Evolutionary conservation across 768 basidiomycete species (phyloP), one percentile per base, ranked within the genome.

Genomic region (Candolleomyces aberdarensis): DNA sequence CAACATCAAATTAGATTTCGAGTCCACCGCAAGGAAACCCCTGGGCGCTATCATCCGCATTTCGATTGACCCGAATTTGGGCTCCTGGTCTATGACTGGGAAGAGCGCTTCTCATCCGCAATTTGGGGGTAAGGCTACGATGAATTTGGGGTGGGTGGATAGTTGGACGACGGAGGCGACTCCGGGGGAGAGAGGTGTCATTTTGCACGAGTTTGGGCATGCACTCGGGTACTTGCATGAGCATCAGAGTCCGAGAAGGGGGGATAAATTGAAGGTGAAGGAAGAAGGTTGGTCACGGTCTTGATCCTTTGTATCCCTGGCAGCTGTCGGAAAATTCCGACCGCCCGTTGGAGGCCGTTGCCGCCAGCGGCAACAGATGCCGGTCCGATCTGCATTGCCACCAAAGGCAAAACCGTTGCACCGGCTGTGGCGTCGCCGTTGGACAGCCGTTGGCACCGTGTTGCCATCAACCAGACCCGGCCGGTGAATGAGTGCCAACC

Each of bases 121-220:
- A 2, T n/a, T n/a, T n/a, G 26, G 20, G 22, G 48, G 29, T 3
- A 10, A 50, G 49, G 14, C 44, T 11, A 63, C 62, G 3, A 62
- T 66, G 65, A 64, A 64, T 59, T 60, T 62, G 22, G 65, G 63
- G 5, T 3, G 3, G 26, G 62, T 61, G 61, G 56, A 64, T 26
- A 32, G 54, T 8, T 36, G 51, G 3, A 31, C 15, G 11, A 15
- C 36, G 0, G 41, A 9, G 6, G 31, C 44, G 31, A 39, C 29
- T 19, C 51, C 31, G 0, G 41, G 54, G 2, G 66, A 67, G 20
- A 13, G 49, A 5, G 66, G 66, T 20, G 61, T 62, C 14, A 65
- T 67, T 32, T 48, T 67, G 3, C 66, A 67, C 39, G 66, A 67
- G 53, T 67, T 67, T 43, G 66, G 66, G 1, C 66, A 65, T 53